Conservation (phyloP, 176 grass and related monocot species). For the Zoysia japonica region DNA sequence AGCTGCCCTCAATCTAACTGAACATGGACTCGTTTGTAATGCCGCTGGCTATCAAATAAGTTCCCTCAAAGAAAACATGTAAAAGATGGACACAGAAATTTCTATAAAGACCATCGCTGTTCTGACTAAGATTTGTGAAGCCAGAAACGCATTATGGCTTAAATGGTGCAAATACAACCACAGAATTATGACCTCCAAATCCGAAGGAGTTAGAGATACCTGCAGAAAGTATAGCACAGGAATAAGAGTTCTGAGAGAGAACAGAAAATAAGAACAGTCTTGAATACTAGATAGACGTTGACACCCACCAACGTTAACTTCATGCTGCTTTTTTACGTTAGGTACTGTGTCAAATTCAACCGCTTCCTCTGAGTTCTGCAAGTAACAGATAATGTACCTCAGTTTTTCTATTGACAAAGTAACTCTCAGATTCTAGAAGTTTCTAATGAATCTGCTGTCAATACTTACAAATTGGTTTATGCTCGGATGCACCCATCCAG, state of each 20-base stretch:
- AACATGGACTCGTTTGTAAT: constrained; percentile 35
- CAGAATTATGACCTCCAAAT: constrained; percentile 97
- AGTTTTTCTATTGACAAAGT: constrained; percentile 18
- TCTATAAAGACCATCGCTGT: constrained; percentile 10
- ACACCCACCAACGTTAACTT: constrained; percentile 95
- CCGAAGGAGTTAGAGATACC: constrained; percentile 98
- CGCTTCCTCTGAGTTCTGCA: constrained; percentile 76
- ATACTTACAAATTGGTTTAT: constrained; percentile 99
- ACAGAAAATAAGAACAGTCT: neutral
- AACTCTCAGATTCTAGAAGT: neutral
- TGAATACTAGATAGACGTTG: neutral
- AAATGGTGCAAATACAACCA: constrained; percentile 96
- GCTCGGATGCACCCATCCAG: constrained; percentile 94
- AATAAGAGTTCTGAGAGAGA: constrained; percentile 23
- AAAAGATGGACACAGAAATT: constrained; percentile 19
- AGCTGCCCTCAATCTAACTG: constrained; percentile 32
- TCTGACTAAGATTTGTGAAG: constrained; percentile 36
- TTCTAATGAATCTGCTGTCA: neutral
- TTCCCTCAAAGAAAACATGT: constrained; percentile 32
- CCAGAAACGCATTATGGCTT: constrained; percentile 57
- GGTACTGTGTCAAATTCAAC: constrained; percentile 93
- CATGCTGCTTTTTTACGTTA: constrained; percentile 85
- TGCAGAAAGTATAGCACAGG: constrained; percentile 29
- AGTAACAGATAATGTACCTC: constrained; percentile 13
- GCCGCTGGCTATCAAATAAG: constrained; percentile 8